A percentile compares a stretch with the other conserved stretches of the same genome.
Evolutionary conservation across 345 rosid genomes (phyloP).

Genomic region (Iberis pinnata): DNA sequence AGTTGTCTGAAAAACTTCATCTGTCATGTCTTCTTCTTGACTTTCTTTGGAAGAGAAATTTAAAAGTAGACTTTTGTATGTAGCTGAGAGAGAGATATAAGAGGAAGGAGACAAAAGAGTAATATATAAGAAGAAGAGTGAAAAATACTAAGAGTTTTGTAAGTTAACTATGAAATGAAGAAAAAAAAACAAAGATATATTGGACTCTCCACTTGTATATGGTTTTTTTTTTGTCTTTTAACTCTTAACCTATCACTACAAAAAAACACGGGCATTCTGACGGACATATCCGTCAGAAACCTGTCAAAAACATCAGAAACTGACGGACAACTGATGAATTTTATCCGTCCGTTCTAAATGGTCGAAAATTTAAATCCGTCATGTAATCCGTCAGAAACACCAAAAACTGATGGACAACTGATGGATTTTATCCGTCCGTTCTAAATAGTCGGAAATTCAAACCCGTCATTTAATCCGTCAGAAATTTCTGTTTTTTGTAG

Average conservation of each 20-base stretch:
- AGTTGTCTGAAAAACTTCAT: slow-evolving; percentile 34
- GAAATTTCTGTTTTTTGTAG: background rate
- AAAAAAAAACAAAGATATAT: slow-evolving; percentile 25
- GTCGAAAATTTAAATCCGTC: too few species aligned
- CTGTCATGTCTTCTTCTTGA: slow-evolving; percentile 31
- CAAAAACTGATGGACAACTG: too few species aligned
- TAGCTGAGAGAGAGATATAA: slow-evolving; percentile 20
- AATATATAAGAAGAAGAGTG: slow-evolving; percentile 12
- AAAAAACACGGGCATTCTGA: too few species aligned
- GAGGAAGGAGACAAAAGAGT: slow-evolving; percentile 24
- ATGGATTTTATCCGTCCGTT: too few species aligned
- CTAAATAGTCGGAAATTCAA: too few species aligned
- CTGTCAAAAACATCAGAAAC: too few species aligned
- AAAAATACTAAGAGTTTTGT: slow-evolving; percentile 20
- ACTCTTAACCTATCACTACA: slow-evolving; percentile 6
- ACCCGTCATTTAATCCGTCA: too few species aligned
- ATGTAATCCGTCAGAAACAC: too few species aligned
- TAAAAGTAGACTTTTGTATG: slow-evolving; percentile 29
- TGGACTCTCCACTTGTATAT: slow-evolving; percentile 33
- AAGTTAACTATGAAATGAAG: slow-evolving; percentile 22
- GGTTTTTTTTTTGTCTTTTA: slow-evolving; percentile 19
- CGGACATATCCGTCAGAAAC: too few species aligned
- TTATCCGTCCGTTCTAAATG: too few species aligned
- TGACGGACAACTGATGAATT: too few species aligned
- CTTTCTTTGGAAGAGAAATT: slow-evolving; percentile 25